Evolutionary conservation across 352 stramenopile genomes (phyloP).

Genomic region (Pythium myriotylum): DNA sequence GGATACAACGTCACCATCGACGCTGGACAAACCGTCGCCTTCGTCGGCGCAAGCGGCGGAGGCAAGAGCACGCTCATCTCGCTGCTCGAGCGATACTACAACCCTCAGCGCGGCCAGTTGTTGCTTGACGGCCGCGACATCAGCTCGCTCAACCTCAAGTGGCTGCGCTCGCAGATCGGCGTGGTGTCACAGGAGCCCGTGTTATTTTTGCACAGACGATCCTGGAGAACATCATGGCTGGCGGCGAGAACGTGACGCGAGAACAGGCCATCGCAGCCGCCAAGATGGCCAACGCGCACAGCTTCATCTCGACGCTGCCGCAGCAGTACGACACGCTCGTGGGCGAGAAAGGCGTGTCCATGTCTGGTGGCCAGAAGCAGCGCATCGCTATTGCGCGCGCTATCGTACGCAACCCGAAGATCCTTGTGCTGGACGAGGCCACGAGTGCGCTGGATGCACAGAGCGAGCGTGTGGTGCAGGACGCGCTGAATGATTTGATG

Average conservation of each 20-base stretch:
- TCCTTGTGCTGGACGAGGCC: not conserved
- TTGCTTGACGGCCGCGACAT: conserved; percentile 69
- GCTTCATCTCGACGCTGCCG: no score
- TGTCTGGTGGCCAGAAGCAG: no score
- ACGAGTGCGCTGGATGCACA: not conserved
- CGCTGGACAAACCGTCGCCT: conserved; percentile 13
- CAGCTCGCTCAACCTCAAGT: conserved; percentile 56
- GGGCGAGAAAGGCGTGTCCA: no score
- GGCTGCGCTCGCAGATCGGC: conserved; percentile 42
- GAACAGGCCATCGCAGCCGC: conserved; percentile 2
- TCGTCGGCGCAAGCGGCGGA: conserved; percentile 23
- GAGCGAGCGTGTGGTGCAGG: no score
- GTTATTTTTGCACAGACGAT: no score
- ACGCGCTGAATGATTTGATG: no score
- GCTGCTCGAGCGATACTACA: conserved; percentile 88
- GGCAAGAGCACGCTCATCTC: conserved; percentile 36
- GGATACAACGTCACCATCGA: conserved; percentile 33
- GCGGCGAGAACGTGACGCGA: not conserved
- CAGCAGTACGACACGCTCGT: no score
- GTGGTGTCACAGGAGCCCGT: conserved; percentile 72
- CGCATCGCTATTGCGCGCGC: conserved; percentile 92
- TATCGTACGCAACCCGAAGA: not conserved
- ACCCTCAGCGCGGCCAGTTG: conserved; percentile 57
- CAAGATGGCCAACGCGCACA: no score
- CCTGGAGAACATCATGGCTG: conserved; percentile 65